These are phyloP conservation scores for Quercus berberidifolia DNA, from an alignment of 306 rosid genomes.

Conservation along the genomic window DNA sequence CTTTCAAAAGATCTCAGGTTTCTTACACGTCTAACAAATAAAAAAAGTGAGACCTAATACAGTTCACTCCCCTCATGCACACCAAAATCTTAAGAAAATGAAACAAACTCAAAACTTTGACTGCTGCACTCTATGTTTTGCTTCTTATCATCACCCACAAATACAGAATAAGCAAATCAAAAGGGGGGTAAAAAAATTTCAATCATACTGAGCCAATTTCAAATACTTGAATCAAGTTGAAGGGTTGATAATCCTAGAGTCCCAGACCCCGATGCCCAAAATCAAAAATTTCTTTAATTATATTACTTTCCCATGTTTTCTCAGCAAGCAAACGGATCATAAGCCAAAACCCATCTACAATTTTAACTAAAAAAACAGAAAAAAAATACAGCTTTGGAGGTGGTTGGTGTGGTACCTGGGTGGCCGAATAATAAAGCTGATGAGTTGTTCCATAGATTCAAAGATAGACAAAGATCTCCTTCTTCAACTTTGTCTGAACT, in stretches of 20 bases:
- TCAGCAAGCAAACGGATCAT: constrained; percentile 1
- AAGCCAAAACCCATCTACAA: constrained; percentile 22
- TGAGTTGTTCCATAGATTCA: constrained; percentile 58
- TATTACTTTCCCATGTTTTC: constrained; percentile 5
- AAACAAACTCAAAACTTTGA: background rate
- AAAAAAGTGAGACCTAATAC: background rate
- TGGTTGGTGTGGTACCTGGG: constrained; percentile 37
- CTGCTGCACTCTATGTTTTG: background rate
- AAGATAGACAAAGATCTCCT: constrained; percentile 24
- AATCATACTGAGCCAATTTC: background rate
- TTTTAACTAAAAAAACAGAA: background rate
- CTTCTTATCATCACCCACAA: background rate
- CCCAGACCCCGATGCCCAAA: constrained; percentile 7
- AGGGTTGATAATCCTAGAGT: background rate
- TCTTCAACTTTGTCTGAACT: constrained; percentile 2
- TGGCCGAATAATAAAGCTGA: constrained; percentile 64
- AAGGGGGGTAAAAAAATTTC: background rate
- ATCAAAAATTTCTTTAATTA: background rate
- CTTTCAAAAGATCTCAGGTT: background rate
- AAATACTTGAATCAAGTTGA: constrained; percentile 16
- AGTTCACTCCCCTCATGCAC: background rate
- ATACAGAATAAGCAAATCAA: background rate
- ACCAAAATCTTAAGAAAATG: background rate
- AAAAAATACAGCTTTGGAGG: background rate
- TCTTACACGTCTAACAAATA: background rate